Conservation (phyloP, 768 basidiomycete genomes). For the Boletus rufocinnamomeus region DNA sequence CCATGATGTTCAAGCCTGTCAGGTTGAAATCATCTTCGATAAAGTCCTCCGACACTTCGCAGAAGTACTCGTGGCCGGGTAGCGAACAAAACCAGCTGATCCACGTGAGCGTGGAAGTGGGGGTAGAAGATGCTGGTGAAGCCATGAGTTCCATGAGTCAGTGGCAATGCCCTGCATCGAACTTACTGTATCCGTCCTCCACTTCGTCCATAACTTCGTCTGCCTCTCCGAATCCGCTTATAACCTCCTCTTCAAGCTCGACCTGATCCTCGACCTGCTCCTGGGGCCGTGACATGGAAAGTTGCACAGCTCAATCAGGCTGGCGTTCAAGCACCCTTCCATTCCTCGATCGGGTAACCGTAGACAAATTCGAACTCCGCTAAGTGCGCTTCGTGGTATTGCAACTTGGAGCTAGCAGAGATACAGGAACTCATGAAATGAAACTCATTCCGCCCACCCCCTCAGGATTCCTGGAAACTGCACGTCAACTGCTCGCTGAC, state of each 20-base stretch:
- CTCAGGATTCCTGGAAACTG: constrained; percentile 35
- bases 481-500: constrained; percentile 53
- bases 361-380: constrained; percentile 34
- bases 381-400: neutral
- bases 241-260: constrained; percentile 59
- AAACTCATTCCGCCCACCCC: neutral
- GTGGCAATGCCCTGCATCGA: constrained; percentile 13
- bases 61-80: constrained; percentile 96
- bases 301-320: constrained; percentile 28
- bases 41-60: constrained; percentile 97
- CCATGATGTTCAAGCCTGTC: constrained; percentile 92
- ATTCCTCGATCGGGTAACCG: constrained; percentile 31
- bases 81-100: constrained; percentile 96
- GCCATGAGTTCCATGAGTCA: constrained; percentile 20
- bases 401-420: neutral
- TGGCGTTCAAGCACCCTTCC: constrained; percentile 19
- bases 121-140: constrained; percentile 76
- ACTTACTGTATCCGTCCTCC: constrained; percentile 78
- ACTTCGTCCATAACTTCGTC: constrained; percentile 80
- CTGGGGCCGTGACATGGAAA: constrained; percentile 41
- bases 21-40: constrained; percentile 99
- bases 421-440: neutral
- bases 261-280: constrained; percentile 49
- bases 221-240: constrained; percentile 59
- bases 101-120: constrained; percentile 91